phyloP scores from a whole-genome alignment of 1,284 basidiomycete species.

The Cryptococcus sp. region DNA sequence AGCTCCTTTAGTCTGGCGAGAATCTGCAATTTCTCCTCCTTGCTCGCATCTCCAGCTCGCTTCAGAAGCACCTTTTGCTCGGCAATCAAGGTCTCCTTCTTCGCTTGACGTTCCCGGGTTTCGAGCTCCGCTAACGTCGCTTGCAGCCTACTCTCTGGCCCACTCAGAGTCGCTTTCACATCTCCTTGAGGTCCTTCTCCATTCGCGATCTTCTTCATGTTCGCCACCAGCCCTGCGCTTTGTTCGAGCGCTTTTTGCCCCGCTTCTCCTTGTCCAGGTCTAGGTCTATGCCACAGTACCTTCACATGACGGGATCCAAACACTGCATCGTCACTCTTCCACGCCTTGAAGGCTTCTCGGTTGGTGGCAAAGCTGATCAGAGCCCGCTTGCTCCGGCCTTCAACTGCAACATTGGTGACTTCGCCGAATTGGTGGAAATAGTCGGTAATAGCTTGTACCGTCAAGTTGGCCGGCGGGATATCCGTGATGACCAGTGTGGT shows the following conservation, averaged over 20 bases:
- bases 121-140: conserved; percentile 50
- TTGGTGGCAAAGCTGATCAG: conserved; percentile 86
- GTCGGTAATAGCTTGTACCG: conserved; percentile 73
- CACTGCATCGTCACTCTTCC: conserved; percentile 89
- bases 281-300: conserved; percentile 86
- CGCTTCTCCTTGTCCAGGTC: conserved; percentile 78
- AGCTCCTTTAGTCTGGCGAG: conserved; percentile 76
- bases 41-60: conserved; percentile 61
- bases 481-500: conserved; percentile 93
- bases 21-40: conserved; percentile 75
- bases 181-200: conserved; percentile 35
- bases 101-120: conserved; percentile 65
- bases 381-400: conserved; percentile 71
- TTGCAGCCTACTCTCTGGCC: conserved; percentile 38
- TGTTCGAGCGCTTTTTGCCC: conserved; percentile 75
- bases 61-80: conserved; percentile 88
- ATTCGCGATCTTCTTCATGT: conserved; percentile 55
- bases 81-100: conserved; percentile 78
- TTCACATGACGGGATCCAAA: conserved; percentile 95
- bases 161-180: conserved; percentile 33
- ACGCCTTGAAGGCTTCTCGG: conserved; percentile 80
- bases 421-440: conserved; percentile 93
- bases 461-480: conserved; percentile 80
- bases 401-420: conserved; percentile 90
- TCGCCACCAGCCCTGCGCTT: conserved; percentile 70